Conservation (phyloP, 345 rosid genomes). For the Capsella bursapastoris region DNA sequence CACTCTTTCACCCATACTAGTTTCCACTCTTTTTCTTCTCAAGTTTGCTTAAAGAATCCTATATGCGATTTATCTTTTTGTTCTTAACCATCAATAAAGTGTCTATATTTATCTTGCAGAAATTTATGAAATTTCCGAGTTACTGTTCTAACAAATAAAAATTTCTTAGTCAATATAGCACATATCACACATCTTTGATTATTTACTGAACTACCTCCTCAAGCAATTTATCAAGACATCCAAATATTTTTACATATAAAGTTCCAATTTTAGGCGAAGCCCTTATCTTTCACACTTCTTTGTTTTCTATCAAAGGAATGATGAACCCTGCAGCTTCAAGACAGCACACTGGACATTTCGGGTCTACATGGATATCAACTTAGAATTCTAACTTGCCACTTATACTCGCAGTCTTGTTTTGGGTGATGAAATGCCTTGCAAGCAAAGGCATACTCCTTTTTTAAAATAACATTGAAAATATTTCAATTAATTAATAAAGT, state of each 20-base stretch:
- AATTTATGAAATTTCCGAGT: background rate
- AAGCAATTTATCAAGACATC: background rate
- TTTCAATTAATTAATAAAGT: too few species aligned
- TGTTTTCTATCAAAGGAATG: background rate
- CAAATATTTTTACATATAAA: too few species aligned
- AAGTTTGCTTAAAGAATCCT: conserved; percentile 16
- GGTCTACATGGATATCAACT: too few species aligned
- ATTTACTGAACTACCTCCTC: background rate
- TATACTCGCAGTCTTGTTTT: too few species aligned
- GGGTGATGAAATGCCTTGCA: too few species aligned
- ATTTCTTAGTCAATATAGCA: conserved; percentile 2
- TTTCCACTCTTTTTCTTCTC: conserved; percentile 34
- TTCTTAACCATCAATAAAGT: background rate
- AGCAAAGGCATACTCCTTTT: too few species aligned
- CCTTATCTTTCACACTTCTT: background rate
- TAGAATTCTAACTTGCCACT: too few species aligned
- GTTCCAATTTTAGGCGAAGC: background rate
- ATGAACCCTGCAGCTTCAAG: background rate
- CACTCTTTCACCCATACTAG: conserved; percentile 67
- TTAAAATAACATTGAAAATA: too few species aligned
- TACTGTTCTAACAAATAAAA: background rate
- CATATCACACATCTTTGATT: background rate
- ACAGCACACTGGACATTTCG: too few species aligned
- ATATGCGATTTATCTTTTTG: background rate
- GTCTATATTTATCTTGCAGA: background rate